Base-by-base conservation (phyloP, 108 stramenopile species). In the Pseudonitzschia delicatissima region DNA sequence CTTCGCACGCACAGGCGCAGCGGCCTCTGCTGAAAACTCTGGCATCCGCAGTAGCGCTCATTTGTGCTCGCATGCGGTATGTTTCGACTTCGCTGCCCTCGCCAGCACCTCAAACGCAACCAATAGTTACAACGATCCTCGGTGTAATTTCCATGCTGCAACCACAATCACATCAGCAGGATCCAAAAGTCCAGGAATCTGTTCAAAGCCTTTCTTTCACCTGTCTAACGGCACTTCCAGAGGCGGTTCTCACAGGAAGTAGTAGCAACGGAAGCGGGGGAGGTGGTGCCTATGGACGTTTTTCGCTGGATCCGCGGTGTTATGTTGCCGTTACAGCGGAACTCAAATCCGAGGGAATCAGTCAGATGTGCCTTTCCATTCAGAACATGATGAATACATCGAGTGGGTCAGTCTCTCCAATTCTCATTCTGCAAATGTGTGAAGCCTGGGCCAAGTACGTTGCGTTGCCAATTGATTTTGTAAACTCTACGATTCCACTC, bases 381-480 rank as follows among this genome's bases (percentile, higher is more conserved):
- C 9, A 49, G 27, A 51, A 57, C 27, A 28, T 61, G 32, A 55
- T 55, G 9, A 53, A 27, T 27, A 3, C 53, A 7, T 33, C 53
- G 31, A 60, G 67, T 37, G 31, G 45, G 18, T 25, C 62, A 17
- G 39, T 5, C 5, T 47, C 49, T 49, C 8, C 59, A 68, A 51
- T 60, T 39, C 33, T 79, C 44, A 47, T 61, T 69, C 27, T 67
- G 17, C 44, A 37, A 21, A 72, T 68, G 25, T 80, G 77, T 32
- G 82, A 89, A 61, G 44, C 69, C 49, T 93, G 92, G 92, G 92
- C 88, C 1, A 77, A 80, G 47, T 87, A 77, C 69, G 71, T 88
- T 1, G 74, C 85, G 8, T 51, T 88, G 37, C 84, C 88, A 6
- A 45, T 69, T 33, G 77, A 87, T 25, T 73, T 88, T 45, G 67